A percentile compares a stretch with the other conserved stretches of the same genome.
phyloP scores from a whole-genome alignment of 2,329 filamentous ascomycete species.

The Tricladium varicosporioides region DNA sequence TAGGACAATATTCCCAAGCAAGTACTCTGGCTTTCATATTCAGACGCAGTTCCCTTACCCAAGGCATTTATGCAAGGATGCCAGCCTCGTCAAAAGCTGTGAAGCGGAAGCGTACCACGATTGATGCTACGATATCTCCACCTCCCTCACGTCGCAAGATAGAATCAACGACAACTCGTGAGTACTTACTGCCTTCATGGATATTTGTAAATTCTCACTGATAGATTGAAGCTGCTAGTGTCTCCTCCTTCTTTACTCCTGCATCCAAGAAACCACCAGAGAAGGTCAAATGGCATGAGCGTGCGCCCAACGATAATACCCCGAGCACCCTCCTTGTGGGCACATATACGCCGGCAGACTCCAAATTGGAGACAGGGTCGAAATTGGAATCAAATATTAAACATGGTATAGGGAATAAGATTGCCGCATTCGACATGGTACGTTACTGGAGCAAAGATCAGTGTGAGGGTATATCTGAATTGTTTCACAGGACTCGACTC shows the following conservation, averaged over 20 bases:
- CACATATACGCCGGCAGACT: constrained; percentile 55
- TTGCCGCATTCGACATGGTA: constrained; percentile 71
- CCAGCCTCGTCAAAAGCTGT: constrained; percentile 14
- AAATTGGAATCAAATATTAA: constrained; percentile 9
- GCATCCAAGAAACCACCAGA: constrained; percentile 80
- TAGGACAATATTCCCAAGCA: neutral
- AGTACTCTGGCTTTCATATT: constrained; percentile 1
- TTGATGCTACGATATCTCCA: constrained; percentile 30
- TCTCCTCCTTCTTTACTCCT: constrained; percentile 87
- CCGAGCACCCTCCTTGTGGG: constrained; percentile 68
- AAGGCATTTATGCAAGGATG: constrained; percentile 19
- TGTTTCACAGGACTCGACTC: constrained; percentile 70
- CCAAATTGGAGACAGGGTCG: constrained; percentile 18
- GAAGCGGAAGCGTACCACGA: constrained; percentile 28
- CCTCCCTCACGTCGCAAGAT: constrained; percentile 35
- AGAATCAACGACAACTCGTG: constrained; percentile 34
- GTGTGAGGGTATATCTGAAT: neutral
- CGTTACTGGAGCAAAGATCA: constrained; percentile 6
- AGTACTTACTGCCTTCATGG: neutral
- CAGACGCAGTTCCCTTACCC: neutral
- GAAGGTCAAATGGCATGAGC: constrained; percentile 68
- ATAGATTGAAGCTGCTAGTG: constrained; percentile 57
- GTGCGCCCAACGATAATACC: constrained; percentile 49
- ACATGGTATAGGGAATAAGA: constrained; percentile 47
- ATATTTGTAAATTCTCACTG: constrained; percentile 6